Conservation (phyloP, 768 basidiomycete species). For the Leucosporidium scottii region DNA sequence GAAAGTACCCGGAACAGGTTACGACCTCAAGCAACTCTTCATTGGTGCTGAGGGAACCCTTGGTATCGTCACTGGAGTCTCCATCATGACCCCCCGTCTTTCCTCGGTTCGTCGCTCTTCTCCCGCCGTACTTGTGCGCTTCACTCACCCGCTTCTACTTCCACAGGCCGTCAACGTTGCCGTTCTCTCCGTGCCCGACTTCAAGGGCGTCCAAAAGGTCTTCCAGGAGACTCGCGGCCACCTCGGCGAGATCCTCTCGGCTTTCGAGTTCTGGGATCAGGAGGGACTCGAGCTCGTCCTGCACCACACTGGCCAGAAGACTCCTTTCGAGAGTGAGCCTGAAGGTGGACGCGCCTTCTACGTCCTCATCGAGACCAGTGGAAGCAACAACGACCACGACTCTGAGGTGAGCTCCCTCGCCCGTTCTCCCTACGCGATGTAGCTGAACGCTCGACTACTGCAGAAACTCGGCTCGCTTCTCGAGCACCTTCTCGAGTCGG, state of each 20-base stretch:
- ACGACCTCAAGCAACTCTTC: conserved; percentile 96
- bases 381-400: conserved; percentile 85
- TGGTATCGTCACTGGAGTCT: conserved; percentile 88
- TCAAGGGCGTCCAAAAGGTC: conserved; percentile 76
- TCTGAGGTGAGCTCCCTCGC: conserved; percentile 57
- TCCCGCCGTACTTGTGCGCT: neutral
- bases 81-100: conserved; percentile 83
- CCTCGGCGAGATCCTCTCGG: conserved; percentile 89
- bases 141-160: neutral
- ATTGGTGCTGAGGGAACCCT: conserved; percentile 96
- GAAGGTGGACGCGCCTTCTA: conserved; percentile 73
- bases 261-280: conserved; percentile 93
- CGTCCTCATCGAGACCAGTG: conserved; percentile 88
- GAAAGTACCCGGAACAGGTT: conserved; percentile 51
- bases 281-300: conserved; percentile 68
- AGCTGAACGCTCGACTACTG: neutral
- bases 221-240: conserved; percentile 72
- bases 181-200: conserved; percentile 79
- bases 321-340: conserved; percentile 64
- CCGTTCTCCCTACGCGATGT: neutral
- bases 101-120: conserved; percentile 38
- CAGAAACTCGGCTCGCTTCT: conserved; percentile 81
- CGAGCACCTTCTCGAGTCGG: conserved; percentile 64
- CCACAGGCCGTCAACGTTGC: conserved; percentile 73
- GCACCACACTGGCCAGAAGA: conserved; percentile 59